These are phyloP conservation scores for Primulina huaijiensis DNA, from an alignment of 257 asterid species.

Conservation along the genomic window DNA sequence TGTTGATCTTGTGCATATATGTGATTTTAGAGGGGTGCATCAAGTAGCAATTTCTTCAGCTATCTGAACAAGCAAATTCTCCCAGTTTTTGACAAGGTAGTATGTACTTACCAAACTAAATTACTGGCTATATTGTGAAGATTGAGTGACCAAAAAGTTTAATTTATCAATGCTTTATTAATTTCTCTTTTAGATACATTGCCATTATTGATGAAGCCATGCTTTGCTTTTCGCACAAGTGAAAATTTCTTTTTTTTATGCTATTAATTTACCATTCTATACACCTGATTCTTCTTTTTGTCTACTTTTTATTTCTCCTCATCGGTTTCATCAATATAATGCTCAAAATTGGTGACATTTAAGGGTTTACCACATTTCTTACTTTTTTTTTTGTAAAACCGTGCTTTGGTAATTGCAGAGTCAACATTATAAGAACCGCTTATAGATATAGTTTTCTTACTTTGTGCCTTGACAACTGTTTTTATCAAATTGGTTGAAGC, in stretches of 20 bases:
- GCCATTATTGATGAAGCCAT: neutral
- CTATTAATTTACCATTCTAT: neutral
- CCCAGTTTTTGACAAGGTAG: conserved; percentile 94
- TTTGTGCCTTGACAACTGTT: neutral
- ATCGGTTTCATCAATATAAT: neutral
- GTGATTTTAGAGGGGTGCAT: conserved; percentile 80
- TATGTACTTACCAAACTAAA: conserved; percentile 17
- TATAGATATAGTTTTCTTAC: neutral
- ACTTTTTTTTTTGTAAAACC: too few species aligned
- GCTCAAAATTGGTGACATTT: neutral
- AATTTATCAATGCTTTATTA: conserved; percentile 14
- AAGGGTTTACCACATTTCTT: neutral
- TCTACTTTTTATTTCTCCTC: neutral
- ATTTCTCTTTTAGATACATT: neutral
- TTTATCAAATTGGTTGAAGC: neutral
- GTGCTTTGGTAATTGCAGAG: neutral
- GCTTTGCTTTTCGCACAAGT: neutral
- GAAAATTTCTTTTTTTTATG: neutral
- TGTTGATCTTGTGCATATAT: conserved; percentile 22
- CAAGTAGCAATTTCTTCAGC: conserved; percentile 78
- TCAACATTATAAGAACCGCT: neutral
- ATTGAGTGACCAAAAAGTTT: conserved; percentile 7
- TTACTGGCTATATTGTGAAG: conserved; percentile 6
- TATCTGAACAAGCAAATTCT: conserved; percentile 76
- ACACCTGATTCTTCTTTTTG: neutral